Evolutionary conservation across 345 rosid genomes (phyloP).

Genomic region (Trapa bicornis): DNA sequence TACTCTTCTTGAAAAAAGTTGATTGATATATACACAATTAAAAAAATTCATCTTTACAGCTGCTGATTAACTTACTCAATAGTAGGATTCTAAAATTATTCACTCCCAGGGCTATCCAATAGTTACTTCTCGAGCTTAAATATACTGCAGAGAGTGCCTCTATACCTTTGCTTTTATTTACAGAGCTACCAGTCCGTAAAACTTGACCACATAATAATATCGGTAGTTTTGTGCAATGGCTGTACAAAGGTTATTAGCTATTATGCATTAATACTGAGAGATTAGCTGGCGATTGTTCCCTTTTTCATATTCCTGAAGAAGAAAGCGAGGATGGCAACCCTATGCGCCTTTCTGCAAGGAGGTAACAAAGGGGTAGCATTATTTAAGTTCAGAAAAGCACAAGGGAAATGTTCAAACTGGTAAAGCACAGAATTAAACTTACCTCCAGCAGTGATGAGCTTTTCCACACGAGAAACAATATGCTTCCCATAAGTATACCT

Average conservation of each 20-base stretch:
- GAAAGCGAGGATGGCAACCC: slow-evolving; percentile 45
- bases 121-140: neutral
- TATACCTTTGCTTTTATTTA: slow-evolving; percentile 2
- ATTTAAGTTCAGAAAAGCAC: neutral
- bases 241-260: slow-evolving; percentile 10
- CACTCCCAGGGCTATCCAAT: neutral
- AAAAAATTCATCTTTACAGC: neutral
- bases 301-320: slow-evolving; percentile 6
- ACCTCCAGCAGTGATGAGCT: slow-evolving; percentile 92
- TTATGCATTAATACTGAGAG: slow-evolving; percentile 7
- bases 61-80: neutral
- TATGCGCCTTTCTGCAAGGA: slow-evolving; percentile 67
- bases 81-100: neutral
- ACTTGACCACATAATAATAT: neutral
- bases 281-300: slow-evolving; percentile 2
- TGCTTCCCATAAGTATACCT: slow-evolving; percentile 92
- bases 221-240: slow-evolving; percentile 4
- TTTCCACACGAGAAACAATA: slow-evolving; percentile 92
- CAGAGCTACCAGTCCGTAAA: neutral
- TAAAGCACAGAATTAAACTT: neutral
- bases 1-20: neutral
- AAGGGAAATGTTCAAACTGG: neutral
- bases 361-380: neutral
- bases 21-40: neutral
- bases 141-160: neutral